Evolutionary conservation across 768 basidiomycete species (phyloP), one percentile per base, ranked within the genome.

Genomic region (Kwoniella dendrophila): DNA sequence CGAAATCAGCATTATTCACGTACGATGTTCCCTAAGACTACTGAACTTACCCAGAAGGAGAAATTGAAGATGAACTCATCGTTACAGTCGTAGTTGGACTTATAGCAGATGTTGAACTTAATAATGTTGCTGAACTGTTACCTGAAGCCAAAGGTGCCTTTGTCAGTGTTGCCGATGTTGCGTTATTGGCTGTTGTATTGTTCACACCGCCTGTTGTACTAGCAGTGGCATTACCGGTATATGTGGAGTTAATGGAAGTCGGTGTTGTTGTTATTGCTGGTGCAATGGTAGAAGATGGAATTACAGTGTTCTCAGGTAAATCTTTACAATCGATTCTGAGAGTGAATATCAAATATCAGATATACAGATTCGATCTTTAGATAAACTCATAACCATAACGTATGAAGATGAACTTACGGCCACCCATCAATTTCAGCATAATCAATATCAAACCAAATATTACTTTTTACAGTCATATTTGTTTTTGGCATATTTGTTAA

Each of bases 381-480:
- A 20, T 34, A 16, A 18, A 6, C 7, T 18, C n/a, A n/a, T 36
- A 7, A n/a, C 3, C 16, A 18, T 20, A 53, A 53, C 20, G 51
- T 33, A 27, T 12, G n/a, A n/a, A 34, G 16, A n/a, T 8, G 33
- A 8, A 62, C 60, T 62, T 45, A 62, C 60, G 60, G 53, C 33
- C 45, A 34, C 10, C 60, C 60, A 41, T 20, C 44, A 22, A 62
- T 32, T 7, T 48, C 41, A 3, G 34, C 60, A 48, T 56, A 55
- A 50, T 62, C 60, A 36, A 62, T 48, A 27, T 62, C 60, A 22
- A 62, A 55, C 60, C 60, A 62, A 5, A 55, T 30, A 27, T 34
- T 33, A 26, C 33, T 36, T 12, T 56, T 45, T 14, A 14, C 26
- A 10, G 45, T 48, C 24, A 36, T 33, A 38, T 62, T 56, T 3